Evolutionary conservation across 179 eudicot species (phyloP).

Genomic region (Dionaea muscipula): DNA sequence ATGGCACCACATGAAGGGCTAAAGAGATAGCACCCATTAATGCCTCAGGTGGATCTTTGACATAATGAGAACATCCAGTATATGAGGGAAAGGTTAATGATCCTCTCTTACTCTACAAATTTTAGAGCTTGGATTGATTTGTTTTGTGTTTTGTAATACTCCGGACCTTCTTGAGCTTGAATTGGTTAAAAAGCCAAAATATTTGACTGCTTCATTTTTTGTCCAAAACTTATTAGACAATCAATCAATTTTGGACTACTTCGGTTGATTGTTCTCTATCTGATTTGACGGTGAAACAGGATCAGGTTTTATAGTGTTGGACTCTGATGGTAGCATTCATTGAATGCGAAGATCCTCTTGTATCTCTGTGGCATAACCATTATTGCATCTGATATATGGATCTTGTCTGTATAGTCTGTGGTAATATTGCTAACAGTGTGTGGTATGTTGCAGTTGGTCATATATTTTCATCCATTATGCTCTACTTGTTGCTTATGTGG

Average conservation of each 20-base stretch:
- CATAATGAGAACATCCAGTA: too few species aligned
- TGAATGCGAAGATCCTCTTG: background rate
- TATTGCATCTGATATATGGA: conserved; percentile 2
- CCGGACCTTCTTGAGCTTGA: too few species aligned
- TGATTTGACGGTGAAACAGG: background rate
- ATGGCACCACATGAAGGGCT: too few species aligned
- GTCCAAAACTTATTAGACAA: too few species aligned
- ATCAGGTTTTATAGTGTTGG: background rate
- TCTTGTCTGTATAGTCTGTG: background rate
- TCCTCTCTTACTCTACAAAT: too few species aligned
- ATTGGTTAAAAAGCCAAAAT: too few species aligned
- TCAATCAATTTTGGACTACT: background rate
- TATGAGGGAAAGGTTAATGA: too few species aligned
- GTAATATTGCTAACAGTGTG: conserved; percentile 9
- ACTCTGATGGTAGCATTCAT: background rate
- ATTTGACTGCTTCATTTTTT: too few species aligned
- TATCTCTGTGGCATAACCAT: background rate
- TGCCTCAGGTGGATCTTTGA: too few species aligned
- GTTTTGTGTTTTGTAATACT: too few species aligned
- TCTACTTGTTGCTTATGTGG: conserved; percentile 83
- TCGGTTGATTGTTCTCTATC: background rate
- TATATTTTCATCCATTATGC: conserved; percentile 89
- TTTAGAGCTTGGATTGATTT: too few species aligned
- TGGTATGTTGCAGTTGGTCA: conserved; percentile 71
- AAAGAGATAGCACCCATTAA: too few species aligned